These are phyloP conservation scores for Yarrowia deformans DNA, from an alignment of 805 yeast genomes.

Conservation along the genomic window DNA sequence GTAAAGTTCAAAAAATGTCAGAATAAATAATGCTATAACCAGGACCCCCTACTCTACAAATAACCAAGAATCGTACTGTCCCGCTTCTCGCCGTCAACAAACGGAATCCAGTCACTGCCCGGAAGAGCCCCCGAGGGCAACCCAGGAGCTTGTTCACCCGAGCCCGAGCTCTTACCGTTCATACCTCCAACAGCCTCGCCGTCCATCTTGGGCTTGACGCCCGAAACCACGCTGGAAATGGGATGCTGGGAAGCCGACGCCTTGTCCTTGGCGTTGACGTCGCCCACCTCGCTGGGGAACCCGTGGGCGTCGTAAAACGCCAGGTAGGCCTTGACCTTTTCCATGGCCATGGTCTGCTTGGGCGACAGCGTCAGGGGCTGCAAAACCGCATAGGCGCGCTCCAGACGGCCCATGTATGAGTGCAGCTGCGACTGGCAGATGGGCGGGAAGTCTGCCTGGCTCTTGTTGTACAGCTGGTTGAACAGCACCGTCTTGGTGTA, in stretches of 20 bases:
- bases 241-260: not conserved
- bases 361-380: conserved; percentile 28
- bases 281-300: conserved; percentile 27
- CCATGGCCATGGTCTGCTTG: conserved; percentile 24
- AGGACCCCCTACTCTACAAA: not conserved
- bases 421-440: conserved; percentile 20
- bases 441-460: conserved; percentile 17
- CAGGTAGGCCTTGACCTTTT: conserved; percentile 23
- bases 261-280: not conserved
- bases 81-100: conserved; percentile 23
- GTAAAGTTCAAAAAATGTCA: too few species aligned
- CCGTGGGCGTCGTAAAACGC: conserved; percentile 34
- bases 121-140: not conserved
- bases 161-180: not conserved
- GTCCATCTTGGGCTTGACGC: not conserved
- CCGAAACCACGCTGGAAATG: conserved; percentile 14
- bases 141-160: not conserved
- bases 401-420: conserved; percentile 20
- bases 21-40: conserved; percentile 15
- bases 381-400: conserved; percentile 6
- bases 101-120: conserved; percentile 21
- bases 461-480: conserved; percentile 7
- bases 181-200: not conserved
- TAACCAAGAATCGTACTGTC: conserved; percentile 29
- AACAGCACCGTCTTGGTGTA: conserved; percentile 13